These are phyloP conservation scores for Keithomyces neogunnii DNA, from an alignment of 2,329 filamentous ascomycete species.

Conservation along the genomic window DNA sequence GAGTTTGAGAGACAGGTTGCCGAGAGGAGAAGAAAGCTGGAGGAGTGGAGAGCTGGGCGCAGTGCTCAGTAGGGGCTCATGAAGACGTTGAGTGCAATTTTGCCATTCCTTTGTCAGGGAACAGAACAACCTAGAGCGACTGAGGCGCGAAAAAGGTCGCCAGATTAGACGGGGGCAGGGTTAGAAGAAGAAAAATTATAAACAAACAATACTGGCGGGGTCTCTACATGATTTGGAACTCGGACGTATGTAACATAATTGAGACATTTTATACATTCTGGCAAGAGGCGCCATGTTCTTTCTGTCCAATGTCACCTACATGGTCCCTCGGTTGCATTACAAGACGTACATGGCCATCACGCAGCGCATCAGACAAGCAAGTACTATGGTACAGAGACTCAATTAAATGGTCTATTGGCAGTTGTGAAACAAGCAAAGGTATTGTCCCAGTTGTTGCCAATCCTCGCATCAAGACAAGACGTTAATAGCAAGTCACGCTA, in stretches of 20 bases:
- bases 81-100: neutral
- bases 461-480: constrained; percentile 2
- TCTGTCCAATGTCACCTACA: neutral
- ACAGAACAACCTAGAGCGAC: too few relatives aligned
- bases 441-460: neutral
- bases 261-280: neutral
- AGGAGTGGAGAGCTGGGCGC: constrained; percentile 35
- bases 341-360: neutral
- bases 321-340: too few relatives aligned
- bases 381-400: constrained; percentile 6
- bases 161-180: neutral
- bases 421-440: constrained; percentile 3
- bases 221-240: neutral
- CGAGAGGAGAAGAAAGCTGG: constrained; percentile 39
- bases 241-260: neutral
- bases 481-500: neutral
- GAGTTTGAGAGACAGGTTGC: constrained; percentile 52
- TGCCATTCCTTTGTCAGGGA: neutral
- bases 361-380: neutral
- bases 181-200: neutral
- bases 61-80: constrained; percentile 5
- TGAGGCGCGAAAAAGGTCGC: too few relatives aligned
- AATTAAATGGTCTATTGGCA: constrained; percentile 6
- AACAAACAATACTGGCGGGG: too few relatives aligned
- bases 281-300: neutral